Percentiles rank a stretch among this genome's conserved stretches.
These are phyloP conservation scores for Musa acuminata DNA, from an alignment of 176 grass and related monocot species.

Conservation along the genomic window DNA sequence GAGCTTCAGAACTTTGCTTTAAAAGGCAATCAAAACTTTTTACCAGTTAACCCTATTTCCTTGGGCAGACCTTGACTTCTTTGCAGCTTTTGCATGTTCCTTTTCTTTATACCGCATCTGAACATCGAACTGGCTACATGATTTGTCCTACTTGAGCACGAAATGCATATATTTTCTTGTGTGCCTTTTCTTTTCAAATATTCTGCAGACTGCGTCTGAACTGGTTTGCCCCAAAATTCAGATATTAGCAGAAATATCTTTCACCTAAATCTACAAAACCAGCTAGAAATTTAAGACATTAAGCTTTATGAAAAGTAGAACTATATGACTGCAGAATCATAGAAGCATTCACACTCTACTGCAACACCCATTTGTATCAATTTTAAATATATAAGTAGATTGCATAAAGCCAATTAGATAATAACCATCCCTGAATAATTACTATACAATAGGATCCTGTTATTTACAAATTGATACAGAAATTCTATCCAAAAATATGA, in stretches of 20 bases:
- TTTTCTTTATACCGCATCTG: conserved; percentile 61
- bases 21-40: not conserved
- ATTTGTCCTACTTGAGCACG: conserved; percentile 29
- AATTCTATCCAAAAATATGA: no score
- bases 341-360: no score
- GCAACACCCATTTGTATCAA: no score
- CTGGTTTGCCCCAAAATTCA: conserved; percentile 34
- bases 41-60: not conserved
- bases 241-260: not conserved
- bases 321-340: no score
- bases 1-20: not conserved
- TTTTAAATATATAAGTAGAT: no score
- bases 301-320: no score
- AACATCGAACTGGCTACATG: conserved; percentile 51
- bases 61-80: conserved; percentile 10
- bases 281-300: not conserved
- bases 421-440: no score
- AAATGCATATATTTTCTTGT: conserved; percentile 19
- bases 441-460: no score
- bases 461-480: no score
- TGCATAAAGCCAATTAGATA: no score
- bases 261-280: not conserved
- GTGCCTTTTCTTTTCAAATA: conserved; percentile 70
- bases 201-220: conserved; percentile 50
- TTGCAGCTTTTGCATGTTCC: conserved; percentile 58